Evolutionary conservation across 164 flowering plant genomes (phyloP).

Genomic region (Macadamia integrifolia): DNA sequence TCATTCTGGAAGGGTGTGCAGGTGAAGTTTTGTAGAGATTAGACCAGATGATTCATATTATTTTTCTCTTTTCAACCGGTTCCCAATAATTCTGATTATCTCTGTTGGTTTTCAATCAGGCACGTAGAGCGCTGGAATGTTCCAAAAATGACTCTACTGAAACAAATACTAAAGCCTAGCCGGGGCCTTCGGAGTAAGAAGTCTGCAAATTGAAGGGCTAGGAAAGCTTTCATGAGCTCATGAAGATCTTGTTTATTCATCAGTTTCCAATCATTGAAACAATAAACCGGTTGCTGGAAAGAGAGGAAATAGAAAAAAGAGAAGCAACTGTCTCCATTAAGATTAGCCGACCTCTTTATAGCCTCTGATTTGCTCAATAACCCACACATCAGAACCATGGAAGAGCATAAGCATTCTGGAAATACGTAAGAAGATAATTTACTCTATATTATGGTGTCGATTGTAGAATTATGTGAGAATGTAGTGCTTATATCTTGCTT

Average conservation of each 20-base stretch:
- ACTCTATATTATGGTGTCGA: too few relatives aligned
- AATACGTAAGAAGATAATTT: too few relatives aligned
- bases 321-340: not conserved
- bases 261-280: not conserved
- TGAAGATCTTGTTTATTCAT: not conserved
- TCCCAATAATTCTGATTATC: not conserved
- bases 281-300: not conserved
- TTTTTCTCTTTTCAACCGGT: not conserved
- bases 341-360: not conserved
- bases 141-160: conserved; percentile 84
- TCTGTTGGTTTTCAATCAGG: conserved; percentile 32
- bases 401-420: too few relatives aligned
- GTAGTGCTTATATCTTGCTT: too few relatives aligned
- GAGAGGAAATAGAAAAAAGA: not conserved
- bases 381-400: too few relatives aligned
- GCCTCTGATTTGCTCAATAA: too few relatives aligned
- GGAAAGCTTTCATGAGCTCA: not conserved
- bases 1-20: conserved; percentile 79
- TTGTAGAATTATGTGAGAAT: too few relatives aligned
- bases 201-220: conserved; percentile 9
- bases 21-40: conserved; percentile 29
- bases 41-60: too few relatives aligned
- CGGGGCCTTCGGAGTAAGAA: conserved; percentile 23
- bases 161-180: conserved; percentile 76
- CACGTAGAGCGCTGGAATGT: conserved; percentile 97